These are phyloP conservation scores for Eimeria maxima DNA, from an alignment of 169 alveolate species.

Conservation along the genomic window DNA sequence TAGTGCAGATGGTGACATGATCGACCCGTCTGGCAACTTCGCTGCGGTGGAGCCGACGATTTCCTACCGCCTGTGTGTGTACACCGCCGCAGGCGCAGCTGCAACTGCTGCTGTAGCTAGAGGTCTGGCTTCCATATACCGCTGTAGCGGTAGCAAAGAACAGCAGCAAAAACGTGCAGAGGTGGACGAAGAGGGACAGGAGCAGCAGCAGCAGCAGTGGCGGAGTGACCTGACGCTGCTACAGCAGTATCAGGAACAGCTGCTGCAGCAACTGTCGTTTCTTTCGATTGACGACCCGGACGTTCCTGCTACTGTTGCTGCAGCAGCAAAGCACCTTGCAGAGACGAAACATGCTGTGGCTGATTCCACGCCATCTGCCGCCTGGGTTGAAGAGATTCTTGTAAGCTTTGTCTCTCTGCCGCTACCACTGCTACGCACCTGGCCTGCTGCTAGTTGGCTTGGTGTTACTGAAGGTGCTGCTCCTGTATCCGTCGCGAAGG, in stretches of 20 bases:
- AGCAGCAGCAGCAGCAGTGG: constrained; percentile 74
- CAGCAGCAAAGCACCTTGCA: constrained; percentile 53
- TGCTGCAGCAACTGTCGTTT: constrained; percentile 67
- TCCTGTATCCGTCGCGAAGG: background rate
- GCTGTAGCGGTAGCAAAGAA: constrained; percentile 7
- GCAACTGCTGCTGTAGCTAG: constrained; percentile 46
- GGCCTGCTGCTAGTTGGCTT: background rate
- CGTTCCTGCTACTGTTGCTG: constrained; percentile 54
- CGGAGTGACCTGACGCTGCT: constrained; percentile 36
- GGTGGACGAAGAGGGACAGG: constrained; percentile 17
- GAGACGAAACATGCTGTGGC: constrained; percentile 61
- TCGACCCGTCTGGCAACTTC: constrained; percentile 45
- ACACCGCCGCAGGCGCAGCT: constrained; percentile 6
- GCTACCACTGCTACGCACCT: background rate
- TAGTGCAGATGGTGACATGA: constrained; percentile 67
- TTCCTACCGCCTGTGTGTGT: constrained; percentile 50
- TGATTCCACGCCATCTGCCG: constrained; percentile 23
- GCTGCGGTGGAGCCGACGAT: constrained; percentile 46
- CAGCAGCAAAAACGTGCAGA: constrained; percentile 2
- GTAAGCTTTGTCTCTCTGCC: constrained; percentile 6
- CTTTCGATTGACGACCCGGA: constrained; percentile 43
- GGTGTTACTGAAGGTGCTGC: background rate
- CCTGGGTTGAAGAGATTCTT: constrained; percentile 79
- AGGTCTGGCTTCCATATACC: background rate
- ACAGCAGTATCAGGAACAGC: constrained; percentile 63